These are phyloP conservation scores for Lactuca saligna DNA, from an alignment of 129 eudicot genomes.

Conservation along the genomic window DNA sequence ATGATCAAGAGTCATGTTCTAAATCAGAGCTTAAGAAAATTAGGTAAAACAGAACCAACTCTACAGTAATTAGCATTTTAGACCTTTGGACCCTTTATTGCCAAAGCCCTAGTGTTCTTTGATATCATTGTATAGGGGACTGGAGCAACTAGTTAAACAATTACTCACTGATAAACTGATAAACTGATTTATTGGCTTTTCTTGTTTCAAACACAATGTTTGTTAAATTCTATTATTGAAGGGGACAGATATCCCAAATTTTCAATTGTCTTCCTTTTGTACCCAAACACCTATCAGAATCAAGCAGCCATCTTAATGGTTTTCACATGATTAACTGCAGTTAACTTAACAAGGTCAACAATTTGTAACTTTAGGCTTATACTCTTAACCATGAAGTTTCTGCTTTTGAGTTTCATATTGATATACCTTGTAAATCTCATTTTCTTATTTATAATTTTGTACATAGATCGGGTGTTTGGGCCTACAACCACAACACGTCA, in stretches of 20 bases:
- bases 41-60: background rate
- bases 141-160: slow-evolving; percentile 8
- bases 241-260: slow-evolving; percentile 6
- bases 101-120: background rate
- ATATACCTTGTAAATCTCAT: slow-evolving; percentile 17
- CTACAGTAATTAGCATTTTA: slow-evolving; percentile 10
- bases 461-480: slow-evolving; percentile 90
- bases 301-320: background rate
- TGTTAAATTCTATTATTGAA: slow-evolving; percentile 1
- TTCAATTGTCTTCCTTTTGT: background rate
- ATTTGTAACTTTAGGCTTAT: background rate
- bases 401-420: slow-evolving; percentile 18
- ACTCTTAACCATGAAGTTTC: background rate
- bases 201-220: background rate
- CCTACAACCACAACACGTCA: slow-evolving; percentile 99
- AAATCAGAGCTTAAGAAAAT: background rate
- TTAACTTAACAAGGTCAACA: background rate
- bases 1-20: slow-evolving; percentile 12
- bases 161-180: background rate
- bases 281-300: background rate
- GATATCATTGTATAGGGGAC: slow-evolving; percentile 10
- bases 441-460: slow-evolving; percentile 7
- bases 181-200: slow-evolving; percentile 1
- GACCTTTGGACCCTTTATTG: background rate
- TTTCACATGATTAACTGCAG: background rate